Percentiles rank a stretch among this genome's conserved stretches.
phyloP scores from a whole-genome alignment of 768 basidiomycete species.

The Phlegmacium glaucopus region DNA sequence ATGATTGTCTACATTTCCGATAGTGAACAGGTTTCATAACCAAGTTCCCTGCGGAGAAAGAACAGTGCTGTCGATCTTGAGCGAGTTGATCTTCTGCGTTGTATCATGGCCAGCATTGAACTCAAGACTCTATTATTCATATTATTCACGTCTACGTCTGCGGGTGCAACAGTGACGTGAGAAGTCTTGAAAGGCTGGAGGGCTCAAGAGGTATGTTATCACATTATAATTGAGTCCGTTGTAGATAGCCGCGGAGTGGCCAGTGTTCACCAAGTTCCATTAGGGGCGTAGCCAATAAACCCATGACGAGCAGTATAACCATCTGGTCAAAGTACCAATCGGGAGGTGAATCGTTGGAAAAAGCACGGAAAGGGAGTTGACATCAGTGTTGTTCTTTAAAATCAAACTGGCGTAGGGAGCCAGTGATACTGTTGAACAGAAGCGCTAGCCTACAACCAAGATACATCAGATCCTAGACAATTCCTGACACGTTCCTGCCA shows the following conservation, averaged over 20 bases:
- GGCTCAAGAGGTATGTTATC: slow-evolving; percentile 71
- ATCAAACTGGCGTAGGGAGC: slow-evolving; percentile 77
- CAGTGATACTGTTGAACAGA: slow-evolving; percentile 83
- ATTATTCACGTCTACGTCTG: slow-evolving; percentile 49
- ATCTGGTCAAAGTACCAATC: slow-evolving; percentile 98
- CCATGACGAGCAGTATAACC: slow-evolving; percentile 83
- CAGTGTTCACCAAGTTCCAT: slow-evolving; percentile 61
- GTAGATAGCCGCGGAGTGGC: slow-evolving; percentile 79
- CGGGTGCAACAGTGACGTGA: slow-evolving; percentile 39
- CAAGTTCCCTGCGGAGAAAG: slow-evolving; percentile 80
- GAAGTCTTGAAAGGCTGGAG: slow-evolving; percentile 53
- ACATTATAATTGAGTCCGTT: slow-evolving; percentile 85
- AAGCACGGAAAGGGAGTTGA: slow-evolving; percentile 81
- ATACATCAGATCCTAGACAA: neutral
- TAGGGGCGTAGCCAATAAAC: slow-evolving; percentile 80
- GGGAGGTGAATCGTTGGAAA: slow-evolving; percentile 84
- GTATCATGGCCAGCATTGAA: slow-evolving; percentile 73
- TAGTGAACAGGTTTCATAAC: slow-evolving; percentile 87
- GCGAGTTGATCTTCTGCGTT: slow-evolving; percentile 65
- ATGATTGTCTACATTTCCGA: slow-evolving; percentile 90
- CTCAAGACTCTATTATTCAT: slow-evolving; percentile 69
- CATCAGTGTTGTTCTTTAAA: slow-evolving; percentile 72
- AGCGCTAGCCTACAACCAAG: slow-evolving; percentile 69
- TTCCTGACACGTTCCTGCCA: slow-evolving; percentile 11
- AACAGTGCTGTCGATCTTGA: slow-evolving; percentile 56